Base-by-base conservation (phyloP, 2,329 filamentous ascomycete genomes). In the Exophiala sideris region DNA sequence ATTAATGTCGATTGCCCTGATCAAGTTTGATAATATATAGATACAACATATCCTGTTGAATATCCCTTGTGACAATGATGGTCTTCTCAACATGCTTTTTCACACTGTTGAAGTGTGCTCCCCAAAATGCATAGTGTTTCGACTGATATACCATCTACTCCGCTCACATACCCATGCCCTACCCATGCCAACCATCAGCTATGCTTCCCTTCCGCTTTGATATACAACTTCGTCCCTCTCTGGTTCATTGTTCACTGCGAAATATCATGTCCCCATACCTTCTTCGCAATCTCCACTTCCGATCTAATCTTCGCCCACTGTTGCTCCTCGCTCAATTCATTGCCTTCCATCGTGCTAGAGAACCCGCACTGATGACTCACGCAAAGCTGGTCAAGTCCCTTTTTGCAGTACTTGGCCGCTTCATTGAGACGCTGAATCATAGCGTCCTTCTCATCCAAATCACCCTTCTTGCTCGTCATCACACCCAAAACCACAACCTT, bases 321-420 rank as follows among this genome's bases (percentile, higher is more conserved):
- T 71, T 82, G 73, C 55, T 81, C 78, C 66, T 80, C 76, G 9
- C 68, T 76, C 59, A 83, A 68, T 56, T 80, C 75, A 57, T 82
- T 62, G 35, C 79, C 80, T 68, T 83, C 79, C 52, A 75, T 74
- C 5, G 79, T 82, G n/a, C 73, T 77, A 62, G 73, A 77, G 64
- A 82, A 82, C 3, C 79, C 80, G 62, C 79, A 83, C 69, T 83
- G 80, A 63, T 82, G 79, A 59, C 76, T 79, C 56, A 82, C 63
- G 65, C 77, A 80, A 55, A 82, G 68, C 73, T 82, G 79, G 48
- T 80, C 75, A 6, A 82, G 67, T 0, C 79, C 80, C 47, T 69
- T 67, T n/a, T 77, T 76, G 61, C 77, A 78, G 62, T 75, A 74
- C 48, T 69, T 64, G 3, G 72, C 74, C 16, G 75, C 75, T 66